Evolutionary conservation across 495 filamentous ascomycete species (phyloP).

Genomic region (Apodospora peruviana): DNA sequence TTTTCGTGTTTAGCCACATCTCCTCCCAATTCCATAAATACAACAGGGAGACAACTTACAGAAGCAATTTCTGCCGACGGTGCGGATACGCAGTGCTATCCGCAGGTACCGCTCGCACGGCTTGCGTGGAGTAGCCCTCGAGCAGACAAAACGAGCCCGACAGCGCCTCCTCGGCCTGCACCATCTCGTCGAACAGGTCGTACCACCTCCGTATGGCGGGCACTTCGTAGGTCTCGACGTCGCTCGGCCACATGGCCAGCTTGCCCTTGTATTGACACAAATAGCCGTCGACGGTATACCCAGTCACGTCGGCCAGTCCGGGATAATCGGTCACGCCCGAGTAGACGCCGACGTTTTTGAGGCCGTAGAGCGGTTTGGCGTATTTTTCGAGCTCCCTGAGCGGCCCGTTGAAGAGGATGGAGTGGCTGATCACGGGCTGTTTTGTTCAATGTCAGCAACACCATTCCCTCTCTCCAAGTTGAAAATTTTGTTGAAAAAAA

Average conservation of each 20-base stretch:
- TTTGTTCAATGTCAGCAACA: neutral
- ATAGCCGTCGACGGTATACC: constrained; percentile 22
- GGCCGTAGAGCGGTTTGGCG: constrained; percentile 34
- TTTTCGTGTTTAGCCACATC: neutral
- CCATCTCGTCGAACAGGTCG: constrained; percentile 31
- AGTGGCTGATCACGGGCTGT: neutral
- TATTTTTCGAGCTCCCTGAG: constrained; percentile 26
- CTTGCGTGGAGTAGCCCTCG: constrained; percentile 46
- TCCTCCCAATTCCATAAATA: neutral
- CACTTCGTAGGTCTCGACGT: constrained; percentile 38
- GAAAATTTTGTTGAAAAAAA: too few relatives aligned
- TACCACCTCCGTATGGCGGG: constrained; percentile 34
- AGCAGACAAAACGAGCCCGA: constrained; percentile 42
- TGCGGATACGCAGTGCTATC: constrained; percentile 40
- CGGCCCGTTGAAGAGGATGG: neutral
- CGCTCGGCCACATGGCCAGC: constrained; percentile 39
- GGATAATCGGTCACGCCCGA: constrained; percentile 30
- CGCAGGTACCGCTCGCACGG: constrained; percentile 31
- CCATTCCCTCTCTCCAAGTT: neutral
- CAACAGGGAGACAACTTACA: constrained; percentile 4
- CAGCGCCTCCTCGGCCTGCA: constrained; percentile 11
- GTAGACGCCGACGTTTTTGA: constrained; percentile 28
- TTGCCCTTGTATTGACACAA: constrained; percentile 37
- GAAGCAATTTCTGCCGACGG: constrained; percentile 35
- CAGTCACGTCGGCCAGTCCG: constrained; percentile 37